Base-by-base conservation (phyloP, 176 grass and related monocot species). In the Oryza meyeriana region DNA sequence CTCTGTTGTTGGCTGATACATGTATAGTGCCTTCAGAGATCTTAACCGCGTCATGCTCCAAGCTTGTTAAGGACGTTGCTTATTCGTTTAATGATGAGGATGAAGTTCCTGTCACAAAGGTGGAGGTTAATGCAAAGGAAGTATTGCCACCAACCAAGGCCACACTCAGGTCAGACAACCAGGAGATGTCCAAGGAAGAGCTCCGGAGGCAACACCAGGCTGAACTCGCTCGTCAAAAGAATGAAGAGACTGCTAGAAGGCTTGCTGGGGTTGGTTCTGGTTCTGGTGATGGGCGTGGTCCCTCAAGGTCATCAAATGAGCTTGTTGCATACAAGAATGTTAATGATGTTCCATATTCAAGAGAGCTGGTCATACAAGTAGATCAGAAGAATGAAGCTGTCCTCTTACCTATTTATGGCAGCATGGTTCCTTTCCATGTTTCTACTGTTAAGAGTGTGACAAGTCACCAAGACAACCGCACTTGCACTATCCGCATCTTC, bases 181-280 rank as follows among this genome's bases (percentile, higher is more conserved):
- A 92, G 71, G 90, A 97, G 74, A 90, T 92, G 90, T 90, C 92
- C 34, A 94, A 97, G 88, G 94, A 97, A 88, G 94, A 97, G 36
- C 78, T 91, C 41, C 84, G 92, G 74, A 88, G 84, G 73, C 92
- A 91, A 72, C 95, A 94, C 71, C 95, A 98, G 78, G 86, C 90
- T 59, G 95, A 94, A 82, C 90, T 98, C 86, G 87, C 92, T 70
- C 83, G 90, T 52, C 90, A 94, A 75, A 94, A 94, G 81, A 98
- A 89, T 28, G 92, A 98, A 88, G 92, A 94, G 71, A 92, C 73
- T 76, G 88, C 90, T 72, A 90, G 90, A 75, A 88, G 92, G 79
- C 81, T 86, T 63, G 92, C 88, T 86, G 92, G 84, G 20, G 86
- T 1, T 89, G 88, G 88, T 64, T 88, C 80, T 81, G 90, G 77